Base-by-base conservation (phyloP, 257 asterid species). In the Solanum appendiculatum region DNA sequence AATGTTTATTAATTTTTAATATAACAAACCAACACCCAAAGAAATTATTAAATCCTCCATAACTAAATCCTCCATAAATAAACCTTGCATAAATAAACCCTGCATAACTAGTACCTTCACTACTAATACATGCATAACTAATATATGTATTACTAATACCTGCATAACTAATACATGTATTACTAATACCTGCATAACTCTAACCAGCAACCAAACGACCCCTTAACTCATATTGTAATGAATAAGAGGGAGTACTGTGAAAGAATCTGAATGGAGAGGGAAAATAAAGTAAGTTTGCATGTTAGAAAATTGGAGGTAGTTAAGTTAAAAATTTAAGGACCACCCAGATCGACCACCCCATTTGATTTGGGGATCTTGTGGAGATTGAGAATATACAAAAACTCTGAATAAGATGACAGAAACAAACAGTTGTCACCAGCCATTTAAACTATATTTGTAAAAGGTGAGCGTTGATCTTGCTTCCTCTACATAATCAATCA, bases 371-470 rank as follows among this genome's bases (percentile, higher is more conserved):
- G 85, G 93, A 90, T 93, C 93, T 89, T 90, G 89, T 85, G 92
- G 95, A 90, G 93, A 90, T 93, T 88, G 92, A 89, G 92, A 89
- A 88, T 89, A 87, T 72, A 72, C 5, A 70, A 90, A 64, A 84
- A 86, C 85, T 60, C 84, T 82, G 77, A 89, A 90, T 13, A 83
- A 86, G 87, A 91, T 91, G 94, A 94, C 93, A 91, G 58, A 86
- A 88, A 89, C 92, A 83, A 89, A 72, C 48, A 34, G 97, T 95
- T 94, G 98, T 92, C 93, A 90, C 93, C 95, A 89, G 91, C 90
- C 69, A 90, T 81, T 39, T 60, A 86, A 54, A 88, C 48, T 1
- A 87, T 36, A 84, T 5, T 72, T 72, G 80, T 72, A 34, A 72
- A 72, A 72, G 87, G 31, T n/a, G 66, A 86, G 86, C 84, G 87